These are phyloP conservation scores for Potentilla sterilis DNA, from an alignment of 306 rosid species.

Conservation along the genomic window DNA sequence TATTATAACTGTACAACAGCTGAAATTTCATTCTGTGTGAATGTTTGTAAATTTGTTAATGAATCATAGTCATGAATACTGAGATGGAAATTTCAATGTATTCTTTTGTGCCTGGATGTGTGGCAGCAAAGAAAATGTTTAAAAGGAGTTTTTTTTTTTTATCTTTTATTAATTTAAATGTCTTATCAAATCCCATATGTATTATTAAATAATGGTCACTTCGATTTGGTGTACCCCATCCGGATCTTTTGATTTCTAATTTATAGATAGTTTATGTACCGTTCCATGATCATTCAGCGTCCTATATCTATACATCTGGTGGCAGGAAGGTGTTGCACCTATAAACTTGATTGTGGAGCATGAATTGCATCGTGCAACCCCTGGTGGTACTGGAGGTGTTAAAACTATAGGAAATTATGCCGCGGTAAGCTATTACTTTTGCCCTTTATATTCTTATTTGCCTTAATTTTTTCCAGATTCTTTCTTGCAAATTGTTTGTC, in stretches of 20 bases:
- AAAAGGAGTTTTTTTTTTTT: not conserved
- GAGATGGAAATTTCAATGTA: not conserved
- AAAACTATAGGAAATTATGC: constrained; percentile 99
- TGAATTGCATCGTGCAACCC: constrained; percentile 95
- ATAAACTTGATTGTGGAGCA: constrained; percentile 80
- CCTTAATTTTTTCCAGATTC: not conserved
- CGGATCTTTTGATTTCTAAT: not conserved
- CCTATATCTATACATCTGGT: constrained; percentile 19
- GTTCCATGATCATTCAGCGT: not conserved
- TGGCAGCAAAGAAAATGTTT: not conserved
- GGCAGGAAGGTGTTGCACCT: constrained; percentile 94
- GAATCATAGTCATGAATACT: not conserved
- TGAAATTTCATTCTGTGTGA: not conserved
- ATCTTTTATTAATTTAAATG: not conserved
- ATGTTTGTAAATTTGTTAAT: not conserved
- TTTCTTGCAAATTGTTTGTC: constrained; percentile 15
- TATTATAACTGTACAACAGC: not conserved
- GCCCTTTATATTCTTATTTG: constrained; percentile 15
- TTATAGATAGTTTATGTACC: not conserved
- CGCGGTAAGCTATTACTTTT: constrained; percentile 57
- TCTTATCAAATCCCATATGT: not conserved
- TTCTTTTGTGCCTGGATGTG: not conserved
- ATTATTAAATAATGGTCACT: not conserved
- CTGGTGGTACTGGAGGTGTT: constrained; percentile 99
- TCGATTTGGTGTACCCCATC: not conserved